phyloP scores from a whole-genome alignment of 495 filamentous ascomycete species.

The Hypoxylon cercidicola region DNA sequence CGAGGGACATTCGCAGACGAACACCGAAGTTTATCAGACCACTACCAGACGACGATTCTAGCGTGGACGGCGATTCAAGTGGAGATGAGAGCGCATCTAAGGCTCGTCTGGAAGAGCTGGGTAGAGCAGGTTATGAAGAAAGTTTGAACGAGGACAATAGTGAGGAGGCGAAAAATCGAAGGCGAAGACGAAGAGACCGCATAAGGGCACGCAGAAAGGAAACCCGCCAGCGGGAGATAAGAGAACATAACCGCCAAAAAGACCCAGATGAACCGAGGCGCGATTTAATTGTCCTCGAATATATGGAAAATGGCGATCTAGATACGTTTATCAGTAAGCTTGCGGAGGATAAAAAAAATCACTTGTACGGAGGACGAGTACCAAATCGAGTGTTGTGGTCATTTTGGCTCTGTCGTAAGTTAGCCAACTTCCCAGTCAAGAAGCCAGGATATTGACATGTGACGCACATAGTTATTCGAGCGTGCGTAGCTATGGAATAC shows the following conservation, averaged over 20 bases:
- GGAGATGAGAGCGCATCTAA: background rate
- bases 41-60: background rate
- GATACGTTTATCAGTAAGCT: constrained; percentile 1
- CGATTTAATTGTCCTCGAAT: constrained; percentile 15
- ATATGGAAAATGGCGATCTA: constrained; percentile 13
- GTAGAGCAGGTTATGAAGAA: background rate
- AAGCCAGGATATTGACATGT: background rate
- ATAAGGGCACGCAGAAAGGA: background rate
- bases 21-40: background rate
- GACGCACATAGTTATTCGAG: constrained; percentile 15
- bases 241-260: background rate
- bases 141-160: background rate
- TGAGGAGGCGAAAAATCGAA: background rate
- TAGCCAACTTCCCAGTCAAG: background rate
- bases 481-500: constrained; percentile 26
- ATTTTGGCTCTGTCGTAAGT: constrained; percentile 33
- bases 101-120: background rate
- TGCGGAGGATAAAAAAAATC: background rate
- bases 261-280: background rate
- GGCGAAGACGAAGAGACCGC: background rate
- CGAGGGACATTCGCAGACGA: background rate
- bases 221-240: background rate
- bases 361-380: background rate
- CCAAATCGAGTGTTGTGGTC: constrained; percentile 26
- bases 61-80: constrained; percentile 8